These are phyloP conservation scores for Colletotrichum noveboracense DNA, from an alignment of 2,329 filamentous ascomycete species.

Conservation along the genomic window DNA sequence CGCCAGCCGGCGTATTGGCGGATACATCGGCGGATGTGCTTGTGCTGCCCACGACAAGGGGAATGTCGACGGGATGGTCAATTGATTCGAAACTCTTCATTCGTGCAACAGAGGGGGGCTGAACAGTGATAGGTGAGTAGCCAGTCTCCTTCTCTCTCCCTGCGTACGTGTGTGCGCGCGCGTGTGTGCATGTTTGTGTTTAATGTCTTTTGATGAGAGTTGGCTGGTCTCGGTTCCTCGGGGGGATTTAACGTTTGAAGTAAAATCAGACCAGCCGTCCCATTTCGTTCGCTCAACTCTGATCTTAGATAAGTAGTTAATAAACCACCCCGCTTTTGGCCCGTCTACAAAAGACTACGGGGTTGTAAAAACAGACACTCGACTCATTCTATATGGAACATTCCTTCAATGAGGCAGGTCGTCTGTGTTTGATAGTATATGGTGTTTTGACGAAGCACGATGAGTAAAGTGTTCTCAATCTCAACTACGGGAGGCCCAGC, in stretches of 20 bases:
- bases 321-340: neutral
- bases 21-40: neutral
- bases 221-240: neutral
- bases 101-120: neutral
- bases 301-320: neutral
- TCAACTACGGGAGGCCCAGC: neutral
- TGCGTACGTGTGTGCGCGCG: neutral
- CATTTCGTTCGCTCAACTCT: neutral
- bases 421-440: neutral
- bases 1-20: neutral
- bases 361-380: rapidly evolving
- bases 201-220: neutral
- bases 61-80: neutral
- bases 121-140: neutral
- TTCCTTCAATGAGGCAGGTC: neutral
- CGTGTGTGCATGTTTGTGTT: neutral
- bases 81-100: neutral
- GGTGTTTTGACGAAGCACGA: neutral
- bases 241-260: neutral
- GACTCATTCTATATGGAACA: neutral
- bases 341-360: neutral
- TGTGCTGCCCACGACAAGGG: neutral
- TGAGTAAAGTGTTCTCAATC: neutral
- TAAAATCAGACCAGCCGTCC: neutral
- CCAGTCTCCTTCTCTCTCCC: neutral